Evolutionary conservation across 805 yeast species (phyloP).

Genomic region (Yamadazyma laniorum): DNA sequence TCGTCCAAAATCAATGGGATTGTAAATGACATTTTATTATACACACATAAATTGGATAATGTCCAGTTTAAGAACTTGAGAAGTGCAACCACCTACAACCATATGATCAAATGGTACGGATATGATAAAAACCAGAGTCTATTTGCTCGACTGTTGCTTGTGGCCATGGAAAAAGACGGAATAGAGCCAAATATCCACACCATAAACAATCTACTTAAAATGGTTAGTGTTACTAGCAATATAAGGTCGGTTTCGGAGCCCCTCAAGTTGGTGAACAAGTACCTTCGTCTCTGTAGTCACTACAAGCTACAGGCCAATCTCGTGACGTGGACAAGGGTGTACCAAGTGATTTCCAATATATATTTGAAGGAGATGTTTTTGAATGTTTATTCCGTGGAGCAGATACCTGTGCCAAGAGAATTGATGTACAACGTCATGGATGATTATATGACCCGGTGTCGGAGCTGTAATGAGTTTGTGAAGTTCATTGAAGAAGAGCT

Average conservation of each 20-base stretch:
- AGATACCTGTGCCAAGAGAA: constrained; percentile 33
- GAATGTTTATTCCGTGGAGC: constrained; percentile 27
- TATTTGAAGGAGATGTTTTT: constrained; percentile 38
- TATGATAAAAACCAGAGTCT: constrained; percentile 37
- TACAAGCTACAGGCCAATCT: constrained; percentile 29
- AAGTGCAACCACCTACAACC: constrained; percentile 37
- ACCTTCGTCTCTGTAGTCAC: constrained; percentile 26
- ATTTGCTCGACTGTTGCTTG: constrained; percentile 37
- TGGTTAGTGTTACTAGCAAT: constrained; percentile 29
- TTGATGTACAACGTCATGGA: constrained; percentile 30
- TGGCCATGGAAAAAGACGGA: constrained; percentile 43
- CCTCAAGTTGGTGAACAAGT: constrained; percentile 28
- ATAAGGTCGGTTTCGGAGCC: constrained; percentile 34
- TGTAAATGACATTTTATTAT: constrained; percentile 35
- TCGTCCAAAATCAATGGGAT: constrained; percentile 35
- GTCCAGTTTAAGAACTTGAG: constrained; percentile 27
- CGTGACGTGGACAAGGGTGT: constrained; percentile 36
- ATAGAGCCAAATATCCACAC: constrained; percentile 40
- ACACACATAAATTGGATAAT: constrained; percentile 38
- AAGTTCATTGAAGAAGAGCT: constrained; percentile 36
- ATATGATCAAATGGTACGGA: constrained; percentile 41
- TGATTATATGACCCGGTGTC: constrained; percentile 34
- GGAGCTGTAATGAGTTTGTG: constrained; percentile 23
- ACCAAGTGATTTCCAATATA: constrained; percentile 36
- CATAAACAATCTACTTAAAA: constrained; percentile 34